Evolutionary conservation across 2,329 filamentous ascomycete species (phyloP).

Genomic region (Nannizzia gypsea): DNA sequence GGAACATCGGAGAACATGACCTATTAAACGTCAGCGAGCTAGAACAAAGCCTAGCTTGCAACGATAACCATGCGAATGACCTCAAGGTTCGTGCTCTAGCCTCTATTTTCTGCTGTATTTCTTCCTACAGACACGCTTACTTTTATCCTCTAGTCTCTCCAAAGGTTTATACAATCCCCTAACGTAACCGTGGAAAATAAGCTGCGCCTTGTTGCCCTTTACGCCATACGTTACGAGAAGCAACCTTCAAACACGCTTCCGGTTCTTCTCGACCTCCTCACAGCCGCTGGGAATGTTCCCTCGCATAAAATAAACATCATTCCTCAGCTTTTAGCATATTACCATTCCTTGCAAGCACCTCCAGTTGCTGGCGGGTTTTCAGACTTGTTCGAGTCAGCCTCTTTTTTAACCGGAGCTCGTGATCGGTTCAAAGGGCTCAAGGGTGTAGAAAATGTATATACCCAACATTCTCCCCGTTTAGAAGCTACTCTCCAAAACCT

Average conservation of each 20-base stretch:
- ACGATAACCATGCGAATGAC: conserved; percentile 84
- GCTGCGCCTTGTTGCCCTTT: conserved; percentile 81
- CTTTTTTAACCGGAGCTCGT: conserved; percentile 79
- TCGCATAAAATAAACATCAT: conserved; percentile 66
- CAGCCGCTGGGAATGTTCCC: conserved; percentile 70
- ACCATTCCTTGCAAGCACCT: conserved; percentile 70
- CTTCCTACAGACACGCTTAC: neutral
- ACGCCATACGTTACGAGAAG: conserved; percentile 83
- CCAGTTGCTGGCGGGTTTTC: conserved; percentile 67
- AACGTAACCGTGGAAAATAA: conserved; percentile 71
- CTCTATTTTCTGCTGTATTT: neutral
- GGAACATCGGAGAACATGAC: conserved; percentile 72
- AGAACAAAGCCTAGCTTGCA: conserved; percentile 92
- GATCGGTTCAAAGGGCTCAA: conserved; percentile 89
- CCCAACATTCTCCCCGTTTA: conserved; percentile 82
- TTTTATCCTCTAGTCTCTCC: conserved; percentile 50
- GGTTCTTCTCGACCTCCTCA: conserved; percentile 74
- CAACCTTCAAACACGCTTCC: conserved; percentile 72
- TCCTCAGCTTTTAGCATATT: conserved; percentile 70
- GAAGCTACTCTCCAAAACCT: conserved; percentile 83
- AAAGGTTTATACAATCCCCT: conserved; percentile 72
- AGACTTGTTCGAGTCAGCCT: conserved; percentile 82
- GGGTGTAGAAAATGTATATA: conserved; percentile 97
- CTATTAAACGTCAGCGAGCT: conserved; percentile 93
- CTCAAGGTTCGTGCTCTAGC: conserved; percentile 55